Conservation (phyloP, 2,329 filamentous ascomycete species). For the Emydomyces testavorans region DNA sequence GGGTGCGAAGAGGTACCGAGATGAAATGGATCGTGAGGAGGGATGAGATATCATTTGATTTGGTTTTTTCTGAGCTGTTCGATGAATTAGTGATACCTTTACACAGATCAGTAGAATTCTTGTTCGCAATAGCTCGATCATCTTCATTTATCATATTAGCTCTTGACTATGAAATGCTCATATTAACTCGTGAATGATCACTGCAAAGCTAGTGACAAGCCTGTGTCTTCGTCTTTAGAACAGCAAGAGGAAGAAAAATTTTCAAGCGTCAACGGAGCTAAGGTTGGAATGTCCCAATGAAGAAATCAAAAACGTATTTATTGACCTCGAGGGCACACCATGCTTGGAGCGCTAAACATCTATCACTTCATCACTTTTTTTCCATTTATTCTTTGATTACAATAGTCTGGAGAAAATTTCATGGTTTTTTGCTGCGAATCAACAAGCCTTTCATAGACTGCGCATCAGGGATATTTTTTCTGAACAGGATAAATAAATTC, state of each 20-base stretch:
- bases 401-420: neutral
- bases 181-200: neutral
- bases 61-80: neutral
- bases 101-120: neutral
- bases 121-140: neutral
- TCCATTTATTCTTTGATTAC: neutral
- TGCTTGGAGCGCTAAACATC: neutral
- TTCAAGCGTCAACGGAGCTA: neutral
- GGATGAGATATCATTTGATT: slow-evolving; percentile 36
- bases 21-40: slow-evolving; percentile 67
- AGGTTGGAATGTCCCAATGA: too few relatives aligned
- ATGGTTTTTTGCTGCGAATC: neutral
- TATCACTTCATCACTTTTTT: too few relatives aligned
- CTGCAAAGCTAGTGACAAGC: neutral
- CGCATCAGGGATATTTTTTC: slow-evolving; percentile 4
- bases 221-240: neutral
- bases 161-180: neutral
- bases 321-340: neutral
- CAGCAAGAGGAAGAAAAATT: neutral
- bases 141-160: neutral
- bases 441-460: neutral
- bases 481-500: neutral
- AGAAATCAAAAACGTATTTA: neutral
- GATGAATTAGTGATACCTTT: neutral
- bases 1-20: slow-evolving; percentile 43